These are phyloP conservation scores for Phytophthora rubi DNA, from an alignment of 352 stramenopile species.

Conservation along the genomic window DNA sequence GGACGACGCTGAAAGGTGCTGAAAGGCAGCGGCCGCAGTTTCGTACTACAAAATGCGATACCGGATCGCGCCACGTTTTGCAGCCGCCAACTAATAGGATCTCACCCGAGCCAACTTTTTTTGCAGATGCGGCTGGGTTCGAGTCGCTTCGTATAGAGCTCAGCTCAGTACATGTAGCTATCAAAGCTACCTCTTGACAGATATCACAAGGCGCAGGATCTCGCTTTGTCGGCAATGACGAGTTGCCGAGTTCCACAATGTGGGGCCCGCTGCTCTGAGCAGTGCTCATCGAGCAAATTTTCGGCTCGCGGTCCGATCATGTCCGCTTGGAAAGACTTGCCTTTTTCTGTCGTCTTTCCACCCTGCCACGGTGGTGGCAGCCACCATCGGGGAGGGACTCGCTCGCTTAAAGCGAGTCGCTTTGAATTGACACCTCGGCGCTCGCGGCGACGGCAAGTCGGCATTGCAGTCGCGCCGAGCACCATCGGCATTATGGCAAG, in stretches of 20 bases:
- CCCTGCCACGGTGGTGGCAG: too few species aligned
- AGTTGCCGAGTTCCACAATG: too few species aligned
- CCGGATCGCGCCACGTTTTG: background rate
- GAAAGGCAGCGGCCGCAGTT: background rate
- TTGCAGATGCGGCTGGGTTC: background rate
- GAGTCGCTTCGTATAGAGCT: constrained; percentile 1
- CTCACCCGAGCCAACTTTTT: background rate
- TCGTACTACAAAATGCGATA: background rate
- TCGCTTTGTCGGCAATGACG: background rate
- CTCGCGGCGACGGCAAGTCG: background rate
- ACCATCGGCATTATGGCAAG: background rate
- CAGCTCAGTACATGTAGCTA: background rate
- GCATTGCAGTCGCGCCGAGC: background rate
- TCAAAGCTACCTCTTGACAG: background rate
- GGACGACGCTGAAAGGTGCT: background rate
- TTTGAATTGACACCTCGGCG: background rate
- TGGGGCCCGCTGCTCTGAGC: background rate
- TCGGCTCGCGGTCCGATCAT: background rate
- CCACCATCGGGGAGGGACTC: background rate
- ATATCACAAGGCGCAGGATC: background rate
- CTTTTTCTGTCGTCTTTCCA: constrained; percentile 33
- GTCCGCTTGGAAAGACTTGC: constrained; percentile 13
- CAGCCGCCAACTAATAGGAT: background rate
- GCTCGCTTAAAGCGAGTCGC: background rate
- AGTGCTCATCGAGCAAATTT: constrained; percentile 4